Base-by-base conservation (phyloP, 2,329 filamentous ascomycete genomes). In the Fonsecaea pedrosoi region DNA sequence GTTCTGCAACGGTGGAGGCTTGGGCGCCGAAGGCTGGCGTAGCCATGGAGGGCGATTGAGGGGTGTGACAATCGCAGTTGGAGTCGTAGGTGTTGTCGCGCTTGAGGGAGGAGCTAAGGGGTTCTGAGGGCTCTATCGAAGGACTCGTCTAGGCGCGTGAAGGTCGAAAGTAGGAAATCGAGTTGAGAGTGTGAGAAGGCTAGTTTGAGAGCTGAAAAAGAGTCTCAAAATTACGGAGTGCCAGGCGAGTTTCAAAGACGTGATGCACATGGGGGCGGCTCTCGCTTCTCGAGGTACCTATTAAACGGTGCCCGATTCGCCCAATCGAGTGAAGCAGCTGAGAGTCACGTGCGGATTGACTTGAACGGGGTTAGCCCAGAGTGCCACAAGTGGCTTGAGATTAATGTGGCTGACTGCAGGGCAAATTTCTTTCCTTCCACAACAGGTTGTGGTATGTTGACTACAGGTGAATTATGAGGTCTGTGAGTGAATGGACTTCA, bases 11-110 rank as follows among this genome's bases (percentile, higher is more conserved):
- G 72, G 74, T 76, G 73, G 72, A 71, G 69, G 75, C 70, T 73
- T 76, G 74, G 74, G 77, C 75, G 73, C 77, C 77, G 73, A 77
- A 78, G 77, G 76, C 77, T 73, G 75, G 74, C 62, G 81, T 81
- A 77, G 81, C 78, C 69, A 69, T 70, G 72, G 73, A 2, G 76
- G 59, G 42, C 55, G 13, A 76, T 37, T 25, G 40, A 53, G 61
- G 54, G 61, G 54, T 42, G 35, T 8, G 57, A 42, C 30, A 30
- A 40, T 50, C n/a, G 8, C 37, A 37, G 25, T 54, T 45, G 54
- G 34, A 37, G 30, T 35, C 30, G 9, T 5, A 9, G 15, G 15
- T 34, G 40, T 58, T 15, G 54, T 50, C 38, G 37, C 15, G n/a
- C 53, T 45, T 38, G 53, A 40, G 50, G 7, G 13, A 7, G 35